A percentile compares a stretch with the other conserved stretches of the same genome.
phyloP scores from a whole-genome alignment of 164 flowering plant genomes.

The Echeveria elegans region DNA sequence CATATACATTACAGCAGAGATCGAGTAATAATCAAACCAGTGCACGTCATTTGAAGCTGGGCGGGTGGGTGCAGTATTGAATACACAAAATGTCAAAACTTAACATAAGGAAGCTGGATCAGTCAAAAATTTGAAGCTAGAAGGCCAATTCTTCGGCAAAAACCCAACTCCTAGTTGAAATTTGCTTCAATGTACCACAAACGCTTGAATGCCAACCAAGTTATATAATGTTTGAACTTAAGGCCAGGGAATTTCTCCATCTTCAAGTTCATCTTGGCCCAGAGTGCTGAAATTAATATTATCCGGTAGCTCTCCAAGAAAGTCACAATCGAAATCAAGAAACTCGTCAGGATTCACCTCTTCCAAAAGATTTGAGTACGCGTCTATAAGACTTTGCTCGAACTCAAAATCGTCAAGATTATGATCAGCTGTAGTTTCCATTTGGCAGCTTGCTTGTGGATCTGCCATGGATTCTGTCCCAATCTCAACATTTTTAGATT shows the following conservation, averaged over 20 bases:
- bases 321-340: conserved; percentile 41
- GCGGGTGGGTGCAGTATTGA: too few species aligned
- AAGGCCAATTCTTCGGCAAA: too few species aligned
- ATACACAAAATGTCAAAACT: too few species aligned
- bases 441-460: conserved; percentile 12
- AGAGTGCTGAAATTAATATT: conserved; percentile 2
- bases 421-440: neutral
- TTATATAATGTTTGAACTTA: neutral
- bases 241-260: conserved; percentile 49
- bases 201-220: neutral
- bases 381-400: conserved; percentile 49
- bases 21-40: too few species aligned
- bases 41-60: too few species aligned
- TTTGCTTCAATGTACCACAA: too few species aligned
- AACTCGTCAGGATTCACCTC: conserved; percentile 54
- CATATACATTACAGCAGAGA: too few species aligned
- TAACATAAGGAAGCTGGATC: too few species aligned
- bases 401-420: conserved; percentile 36
- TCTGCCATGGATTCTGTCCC: conserved; percentile 8
- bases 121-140: neutral
- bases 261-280: conserved; percentile 48
- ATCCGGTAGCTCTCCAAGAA: conserved; percentile 15
- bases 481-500: neutral
- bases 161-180: too few species aligned
- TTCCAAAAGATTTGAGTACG: conserved; percentile 41